Evolutionary conservation across 345 rosid species (phyloP), one percentile per base, ranked within the genome.

Genomic region (Citrus sp.): DNA sequence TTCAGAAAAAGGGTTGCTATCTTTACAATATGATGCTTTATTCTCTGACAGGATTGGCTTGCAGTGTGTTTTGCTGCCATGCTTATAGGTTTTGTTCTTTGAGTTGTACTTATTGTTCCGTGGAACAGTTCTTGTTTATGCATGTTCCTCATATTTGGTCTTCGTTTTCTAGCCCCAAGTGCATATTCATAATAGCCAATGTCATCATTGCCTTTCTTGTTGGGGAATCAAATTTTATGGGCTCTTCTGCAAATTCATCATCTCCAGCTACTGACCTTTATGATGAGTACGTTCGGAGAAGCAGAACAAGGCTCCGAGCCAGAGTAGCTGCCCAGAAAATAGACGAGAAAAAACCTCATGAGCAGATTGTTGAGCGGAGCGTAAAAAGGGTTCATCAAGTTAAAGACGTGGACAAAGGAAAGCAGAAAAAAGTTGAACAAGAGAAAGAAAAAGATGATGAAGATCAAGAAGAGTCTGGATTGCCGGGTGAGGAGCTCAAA

Each of bases 171-270:
- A 76, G 77, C 37, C 91, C 92, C 1, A 86, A 79, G 74, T 87
- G 86, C 64, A 77, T 89, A 85, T 89, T 91, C 63, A 2, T 91
- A 10, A 79, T 89, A 3, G 86, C 83, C 32, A 91, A 91, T 75
- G 84, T 82, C 65, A 91, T 91, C 54, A 82, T 91, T 46, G 78
- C 72, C 68, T 81, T 86, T 80, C 92, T 91, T 6, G 81, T 88
- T 24, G 86, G 93, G 65, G 87, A 89, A 80, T 88, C 90, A 14
- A 84, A 61, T 80, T 69, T 84, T 35, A 8, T 34, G 25, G 64
- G 84, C 35, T 65, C 75, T 1, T 35, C 70, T 35, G 49, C 4
- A 59, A 27, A 30, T 0, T 38, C 80, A 9, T 73, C 84, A 13
- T 65, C 84, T 27, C 77, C 83, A 0, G 14, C 12, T 1, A 4